Percentiles rank a stretch among this genome's conserved stretches.
These are phyloP conservation scores for Dactylonectria estremocensis DNA, from an alignment of 2,329 filamentous ascomycete species.

Conservation along the genomic window DNA sequence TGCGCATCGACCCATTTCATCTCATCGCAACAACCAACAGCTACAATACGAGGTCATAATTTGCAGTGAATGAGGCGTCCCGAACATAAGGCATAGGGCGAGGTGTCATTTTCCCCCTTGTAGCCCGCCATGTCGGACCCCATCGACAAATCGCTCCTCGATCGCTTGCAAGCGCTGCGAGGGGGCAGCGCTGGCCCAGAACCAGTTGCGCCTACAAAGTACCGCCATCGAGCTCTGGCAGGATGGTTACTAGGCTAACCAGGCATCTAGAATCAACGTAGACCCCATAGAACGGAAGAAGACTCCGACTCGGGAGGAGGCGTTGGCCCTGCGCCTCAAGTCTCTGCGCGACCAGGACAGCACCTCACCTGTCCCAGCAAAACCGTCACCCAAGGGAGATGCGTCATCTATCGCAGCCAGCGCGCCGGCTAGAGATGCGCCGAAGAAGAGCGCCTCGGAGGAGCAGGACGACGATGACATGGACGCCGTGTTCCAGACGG, in stretches of 20 bases:
- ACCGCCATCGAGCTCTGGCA: slow-evolving; percentile 42
- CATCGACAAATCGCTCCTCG: slow-evolving; percentile 65
- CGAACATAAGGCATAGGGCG: not conserved
- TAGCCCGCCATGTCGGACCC: slow-evolving; percentile 52
- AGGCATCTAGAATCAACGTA: slow-evolving; percentile 43
- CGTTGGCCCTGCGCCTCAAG: slow-evolving; percentile 66
- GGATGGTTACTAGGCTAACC: slow-evolving; percentile 21
- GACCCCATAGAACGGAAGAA: slow-evolving; percentile 60
- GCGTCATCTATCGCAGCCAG: not conserved
- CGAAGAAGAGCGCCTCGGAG: not conserved
- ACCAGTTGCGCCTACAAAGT: slow-evolving; percentile 58
- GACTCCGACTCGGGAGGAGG: slow-evolving; percentile 64
- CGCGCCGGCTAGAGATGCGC: slow-evolving; percentile 5
- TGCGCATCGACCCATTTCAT: slow-evolving; percentile 20
- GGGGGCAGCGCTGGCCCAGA: slow-evolving; percentile 53
- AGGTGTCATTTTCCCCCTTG: not conserved
- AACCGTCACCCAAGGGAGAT: slow-evolving; percentile 8
- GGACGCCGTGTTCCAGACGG: slow-evolving; percentile 60
- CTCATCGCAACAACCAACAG: slow-evolving; percentile 21
- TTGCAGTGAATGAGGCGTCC: not conserved
- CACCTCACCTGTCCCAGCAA: slow-evolving; percentile 40
- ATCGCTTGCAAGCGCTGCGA: slow-evolving; percentile 68
- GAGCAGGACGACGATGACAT: slow-evolving; percentile 53
- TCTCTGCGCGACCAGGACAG: slow-evolving; percentile 62
- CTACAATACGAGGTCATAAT: not conserved